A percentile compares a stretch with the other conserved stretches of the same genome.
Evolutionary conservation across 1,284 basidiomycete species (phyloP).

Genomic region (Marasmius oreades): DNA sequence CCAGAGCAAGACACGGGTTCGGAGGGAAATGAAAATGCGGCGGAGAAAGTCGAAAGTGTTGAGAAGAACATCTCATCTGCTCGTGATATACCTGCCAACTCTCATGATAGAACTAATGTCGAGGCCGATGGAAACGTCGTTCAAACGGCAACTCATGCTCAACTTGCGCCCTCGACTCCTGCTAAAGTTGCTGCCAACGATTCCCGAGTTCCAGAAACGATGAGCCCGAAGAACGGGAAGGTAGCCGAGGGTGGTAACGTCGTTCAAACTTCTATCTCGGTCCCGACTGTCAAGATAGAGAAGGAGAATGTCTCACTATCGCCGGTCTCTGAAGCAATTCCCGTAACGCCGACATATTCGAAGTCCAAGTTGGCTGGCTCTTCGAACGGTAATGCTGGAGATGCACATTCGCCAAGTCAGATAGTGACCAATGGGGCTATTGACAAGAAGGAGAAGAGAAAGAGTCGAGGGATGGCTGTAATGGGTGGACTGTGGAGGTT

Average conservation of each 20-base stretch:
- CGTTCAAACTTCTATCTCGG: not conserved
- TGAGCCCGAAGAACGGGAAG: too few relatives aligned
- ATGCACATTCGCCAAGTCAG: not conserved
- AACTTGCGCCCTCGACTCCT: too few relatives aligned
- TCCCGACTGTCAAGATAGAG: not conserved
- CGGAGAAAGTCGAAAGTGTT: too few relatives aligned
- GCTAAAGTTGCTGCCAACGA: too few relatives aligned
- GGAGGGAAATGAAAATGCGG: too few relatives aligned
- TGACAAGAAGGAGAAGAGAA: conserved; percentile 4
- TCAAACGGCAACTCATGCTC: too few relatives aligned
- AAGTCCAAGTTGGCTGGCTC: not conserved
- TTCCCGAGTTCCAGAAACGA: too few relatives aligned
- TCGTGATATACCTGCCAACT: too few relatives aligned
- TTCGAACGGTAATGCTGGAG: not conserved
- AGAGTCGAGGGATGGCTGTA: not conserved
- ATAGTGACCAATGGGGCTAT: not conserved
- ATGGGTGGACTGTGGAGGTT: not conserved
- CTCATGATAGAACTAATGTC: too few relatives aligned
- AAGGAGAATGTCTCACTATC: not conserved
- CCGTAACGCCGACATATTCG: not conserved
- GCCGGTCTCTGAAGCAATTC: not conserved
- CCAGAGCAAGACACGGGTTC: too few relatives aligned
- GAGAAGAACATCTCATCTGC: too few relatives aligned
- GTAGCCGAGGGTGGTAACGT: not conserved
- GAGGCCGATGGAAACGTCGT: too few relatives aligned